Conservation (phyloP, 23 red algal genomes). For the Agarophyton chilense region DNA sequence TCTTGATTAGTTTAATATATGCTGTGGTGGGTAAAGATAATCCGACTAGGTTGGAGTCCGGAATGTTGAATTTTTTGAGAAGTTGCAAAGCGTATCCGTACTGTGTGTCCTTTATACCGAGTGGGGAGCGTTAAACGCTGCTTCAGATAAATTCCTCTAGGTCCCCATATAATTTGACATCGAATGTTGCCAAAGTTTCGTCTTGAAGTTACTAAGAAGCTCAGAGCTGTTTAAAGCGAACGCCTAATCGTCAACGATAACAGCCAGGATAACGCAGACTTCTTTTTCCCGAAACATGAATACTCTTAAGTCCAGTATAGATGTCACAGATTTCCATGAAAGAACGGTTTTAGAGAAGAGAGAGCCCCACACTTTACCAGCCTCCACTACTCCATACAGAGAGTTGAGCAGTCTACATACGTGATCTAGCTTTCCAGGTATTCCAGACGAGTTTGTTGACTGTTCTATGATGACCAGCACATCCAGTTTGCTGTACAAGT, state of each 20-base stretch:
- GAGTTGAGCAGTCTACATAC: no score
- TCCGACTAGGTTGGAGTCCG: neutral
- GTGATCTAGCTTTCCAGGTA: no score
- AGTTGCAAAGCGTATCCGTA: neutral
- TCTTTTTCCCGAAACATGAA: no score
- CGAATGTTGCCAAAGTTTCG: neutral
- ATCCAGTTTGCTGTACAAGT: constrained; percentile 32
- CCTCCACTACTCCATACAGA: constrained; percentile 2
- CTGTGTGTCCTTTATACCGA: neutral
- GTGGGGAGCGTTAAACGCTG: neutral
- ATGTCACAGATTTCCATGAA: constrained; percentile 1
- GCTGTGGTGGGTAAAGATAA: neutral
- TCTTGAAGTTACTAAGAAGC: no score
- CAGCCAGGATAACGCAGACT: no score
- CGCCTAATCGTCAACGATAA: neutral
- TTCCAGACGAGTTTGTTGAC: no score
- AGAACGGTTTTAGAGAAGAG: neutral
- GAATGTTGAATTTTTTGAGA: neutral
- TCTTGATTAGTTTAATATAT: neutral
- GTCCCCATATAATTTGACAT: constrained; percentile 2
- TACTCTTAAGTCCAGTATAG: no score
- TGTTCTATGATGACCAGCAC: neutral
- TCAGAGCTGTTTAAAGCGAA: no score
- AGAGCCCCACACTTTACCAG: constrained; percentile 18
- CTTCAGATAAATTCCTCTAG: no score